Conservation (phyloP, 2,329 filamentous ascomycete species). For the Fusarium hainanense region DNA sequence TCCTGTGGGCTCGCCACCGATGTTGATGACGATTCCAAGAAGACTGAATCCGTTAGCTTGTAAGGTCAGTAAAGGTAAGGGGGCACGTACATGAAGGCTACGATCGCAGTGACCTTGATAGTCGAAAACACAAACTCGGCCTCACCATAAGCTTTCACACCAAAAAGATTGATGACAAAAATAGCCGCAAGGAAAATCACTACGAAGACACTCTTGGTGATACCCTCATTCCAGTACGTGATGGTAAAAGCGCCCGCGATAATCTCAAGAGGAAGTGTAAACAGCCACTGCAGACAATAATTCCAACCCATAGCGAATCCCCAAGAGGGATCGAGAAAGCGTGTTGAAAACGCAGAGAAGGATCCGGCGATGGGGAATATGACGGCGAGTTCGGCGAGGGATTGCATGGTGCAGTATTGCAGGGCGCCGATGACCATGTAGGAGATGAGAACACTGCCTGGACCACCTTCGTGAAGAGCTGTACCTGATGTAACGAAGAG, state of each 20-base stretch:
- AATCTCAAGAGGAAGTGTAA: constrained; percentile 85
- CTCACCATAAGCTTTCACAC: constrained; percentile 90
- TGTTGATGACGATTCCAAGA: constrained; percentile 85
- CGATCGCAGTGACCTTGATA: constrained; percentile 85
- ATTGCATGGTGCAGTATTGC: constrained; percentile 92
- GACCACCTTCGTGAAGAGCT: constrained; percentile 77
- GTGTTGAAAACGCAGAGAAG: constrained; percentile 92
- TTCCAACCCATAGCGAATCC: constrained; percentile 97
- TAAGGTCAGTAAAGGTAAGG: too few species aligned
- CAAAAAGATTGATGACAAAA: constrained; percentile 85
- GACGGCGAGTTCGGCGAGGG: constrained; percentile 90
- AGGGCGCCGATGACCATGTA: constrained; percentile 83
- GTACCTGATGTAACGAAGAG: constrained; percentile 86
- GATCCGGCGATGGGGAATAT: constrained; percentile 91
- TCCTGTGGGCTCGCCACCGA: constrained; percentile 76
- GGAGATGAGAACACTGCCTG: constrained; percentile 79
- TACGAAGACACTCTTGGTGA: constrained; percentile 81
- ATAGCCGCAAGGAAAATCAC: constrained; percentile 82
- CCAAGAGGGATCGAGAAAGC: constrained; percentile 94
- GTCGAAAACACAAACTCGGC: constrained; percentile 89
- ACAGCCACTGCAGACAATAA: constrained; percentile 89
- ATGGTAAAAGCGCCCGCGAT: constrained; percentile 88
- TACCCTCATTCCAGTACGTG: constrained; percentile 76
- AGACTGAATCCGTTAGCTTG: constrained; percentile 66
- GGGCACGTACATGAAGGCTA: constrained; percentile 82